A percentile compares a stretch with the other conserved stretches of the same genome.
Evolutionary conservation across 1,284 basidiomycete species (phyloP).

Genomic region (Cryptococcus sp.): DNA sequence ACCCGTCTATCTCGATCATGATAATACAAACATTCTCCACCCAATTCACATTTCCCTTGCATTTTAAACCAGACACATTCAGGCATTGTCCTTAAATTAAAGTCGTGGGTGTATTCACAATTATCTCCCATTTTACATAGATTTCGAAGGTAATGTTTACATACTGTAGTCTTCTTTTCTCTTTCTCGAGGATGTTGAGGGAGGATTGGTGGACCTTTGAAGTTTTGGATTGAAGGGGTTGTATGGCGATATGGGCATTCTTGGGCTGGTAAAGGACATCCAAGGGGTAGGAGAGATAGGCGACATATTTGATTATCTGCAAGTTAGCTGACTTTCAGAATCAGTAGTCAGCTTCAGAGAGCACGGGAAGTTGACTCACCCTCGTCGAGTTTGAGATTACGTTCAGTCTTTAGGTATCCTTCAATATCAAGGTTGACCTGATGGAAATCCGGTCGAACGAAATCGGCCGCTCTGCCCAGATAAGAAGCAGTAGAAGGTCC

Average conservation of each 20-base stretch:
- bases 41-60: conserved; percentile 95
- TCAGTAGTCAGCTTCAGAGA: neutral
- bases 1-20: conserved; percentile 84
- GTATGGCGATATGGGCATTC: conserved; percentile 90
- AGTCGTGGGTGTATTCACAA: conserved; percentile 99
- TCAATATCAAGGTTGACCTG: conserved; percentile 88
- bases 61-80: conserved; percentile 99
- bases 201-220: conserved; percentile 73
- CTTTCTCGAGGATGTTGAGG: conserved; percentile 72
- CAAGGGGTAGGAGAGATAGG: conserved; percentile 67
- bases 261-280: conserved; percentile 80
- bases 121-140: conserved; percentile 97
- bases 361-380: conserved; percentile 53
- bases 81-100: conserved; percentile 97
- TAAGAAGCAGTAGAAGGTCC: conserved; percentile 17
- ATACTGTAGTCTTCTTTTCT: conserved; percentile 87
- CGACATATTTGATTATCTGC: conserved; percentile 88
- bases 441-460: conserved; percentile 83
- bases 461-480: conserved; percentile 53
- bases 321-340: neutral
- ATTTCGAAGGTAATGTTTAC: conserved; percentile 98
- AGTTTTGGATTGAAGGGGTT: conserved; percentile 75
- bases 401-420: conserved; percentile 73
- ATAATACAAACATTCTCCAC: conserved; percentile 96
- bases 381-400: conserved; percentile 86